These are phyloP conservation scores for Silybum marianum DNA, from an alignment of 129 eudicot genomes.

Conservation along the genomic window DNA sequence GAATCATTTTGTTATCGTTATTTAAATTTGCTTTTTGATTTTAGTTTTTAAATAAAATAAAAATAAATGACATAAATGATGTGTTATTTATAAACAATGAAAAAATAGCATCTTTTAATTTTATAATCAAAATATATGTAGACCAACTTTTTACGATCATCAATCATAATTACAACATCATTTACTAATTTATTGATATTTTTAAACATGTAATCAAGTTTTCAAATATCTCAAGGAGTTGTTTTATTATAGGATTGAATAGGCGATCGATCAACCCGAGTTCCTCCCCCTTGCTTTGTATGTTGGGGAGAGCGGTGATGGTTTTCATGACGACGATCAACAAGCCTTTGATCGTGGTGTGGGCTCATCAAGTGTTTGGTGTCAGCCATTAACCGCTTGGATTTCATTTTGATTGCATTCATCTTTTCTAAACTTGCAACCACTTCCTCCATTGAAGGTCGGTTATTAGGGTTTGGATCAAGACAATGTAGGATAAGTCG, in stretches of 20 bases:
- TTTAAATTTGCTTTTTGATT: neutral
- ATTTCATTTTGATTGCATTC: constrained; percentile 26
- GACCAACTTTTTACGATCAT: neutral
- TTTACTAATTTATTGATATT: neutral
- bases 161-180: neutral
- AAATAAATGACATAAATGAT: neutral
- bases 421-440: constrained; percentile 36
- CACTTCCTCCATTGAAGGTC: constrained; percentile 56
- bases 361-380: neutral
- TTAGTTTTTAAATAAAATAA: neutral
- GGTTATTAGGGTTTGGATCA: constrained; percentile 39
- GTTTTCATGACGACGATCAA: constrained; percentile 9
- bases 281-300: constrained; percentile 28
- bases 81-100: neutral
- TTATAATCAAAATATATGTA: neutral
- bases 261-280: constrained; percentile 3
- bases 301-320: constrained; percentile 33
- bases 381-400: constrained; percentile 29
- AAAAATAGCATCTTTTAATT: neutral
- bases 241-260: neutral
- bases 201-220: neutral
- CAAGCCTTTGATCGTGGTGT: neutral
- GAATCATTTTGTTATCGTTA: too few species aligned
- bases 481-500: constrained; percentile 52
- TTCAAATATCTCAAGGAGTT: neutral